A percentile compares a stretch with the other conserved stretches of the same genome.
Evolutionary conservation across 1,284 basidiomycete genomes (phyloP).

Genomic region (Cryptococcus maquisensis): DNA sequence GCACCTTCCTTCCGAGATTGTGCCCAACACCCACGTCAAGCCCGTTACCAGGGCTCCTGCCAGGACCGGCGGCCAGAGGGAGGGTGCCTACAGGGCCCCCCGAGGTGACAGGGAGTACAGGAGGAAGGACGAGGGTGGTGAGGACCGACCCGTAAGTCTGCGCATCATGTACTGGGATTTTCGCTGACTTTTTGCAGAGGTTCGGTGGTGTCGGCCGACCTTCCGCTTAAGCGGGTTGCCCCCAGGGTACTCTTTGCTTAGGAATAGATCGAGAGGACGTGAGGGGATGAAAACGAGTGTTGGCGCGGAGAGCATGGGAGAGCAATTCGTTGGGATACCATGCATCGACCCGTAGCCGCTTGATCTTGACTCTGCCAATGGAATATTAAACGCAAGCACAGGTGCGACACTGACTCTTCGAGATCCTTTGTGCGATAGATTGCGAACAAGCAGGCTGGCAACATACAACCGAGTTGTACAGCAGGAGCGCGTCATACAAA

Average conservation of each 20-base stretch:
- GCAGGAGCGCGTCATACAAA: too few relatives aligned
- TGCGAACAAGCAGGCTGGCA: too few relatives aligned
- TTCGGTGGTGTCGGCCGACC: slow-evolving; percentile 84
- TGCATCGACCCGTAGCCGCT: neutral
- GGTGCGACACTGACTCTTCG: too few relatives aligned
- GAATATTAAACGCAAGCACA: too few relatives aligned
- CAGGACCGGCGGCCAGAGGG: slow-evolving; percentile 46
- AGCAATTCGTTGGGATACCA: neutral
- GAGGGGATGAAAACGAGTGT: neutral
- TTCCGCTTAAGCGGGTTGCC: slow-evolving; percentile 52
- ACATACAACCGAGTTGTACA: too few relatives aligned
- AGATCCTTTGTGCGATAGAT: too few relatives aligned
- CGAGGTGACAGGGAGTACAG: slow-evolving; percentile 80
- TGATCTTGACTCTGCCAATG: neutral
- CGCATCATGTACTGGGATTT: neutral
- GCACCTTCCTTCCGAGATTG: slow-evolving; percentile 87
- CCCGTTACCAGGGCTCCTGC: slow-evolving; percentile 66
- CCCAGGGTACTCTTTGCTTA: neutral
- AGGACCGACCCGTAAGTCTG: slow-evolving; percentile 64
- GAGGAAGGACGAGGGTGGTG: slow-evolving; percentile 65
- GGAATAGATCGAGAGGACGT: neutral
- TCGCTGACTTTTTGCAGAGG: slow-evolving; percentile 42
- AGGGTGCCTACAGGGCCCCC: slow-evolving; percentile 71
- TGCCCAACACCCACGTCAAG: slow-evolving; percentile 93
- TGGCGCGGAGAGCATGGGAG: too few relatives aligned